A percentile compares a stretch with the other conserved stretches of the same genome.
Conservation (phyloP, 176 grass and related monocot genomes). For the Carex pumila region DNA sequence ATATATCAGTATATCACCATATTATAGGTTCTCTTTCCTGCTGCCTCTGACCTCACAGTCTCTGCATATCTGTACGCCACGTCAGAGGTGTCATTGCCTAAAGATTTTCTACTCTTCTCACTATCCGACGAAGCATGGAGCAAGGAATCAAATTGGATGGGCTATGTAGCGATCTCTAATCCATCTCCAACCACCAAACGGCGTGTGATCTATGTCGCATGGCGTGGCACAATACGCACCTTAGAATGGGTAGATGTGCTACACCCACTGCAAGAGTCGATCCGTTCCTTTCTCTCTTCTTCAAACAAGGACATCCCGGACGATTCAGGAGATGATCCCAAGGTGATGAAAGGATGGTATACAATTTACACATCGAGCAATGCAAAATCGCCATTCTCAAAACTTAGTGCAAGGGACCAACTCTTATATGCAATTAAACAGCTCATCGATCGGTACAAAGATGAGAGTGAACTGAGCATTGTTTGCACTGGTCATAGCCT, state of each 20-base stretch:
- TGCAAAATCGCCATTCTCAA: slow-evolving; percentile 49
- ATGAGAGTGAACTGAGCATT: slow-evolving; percentile 49
- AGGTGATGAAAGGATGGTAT: slow-evolving; percentile 89
- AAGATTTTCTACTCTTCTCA: slow-evolving; percentile 47
- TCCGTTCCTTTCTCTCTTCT: slow-evolving; percentile 48
- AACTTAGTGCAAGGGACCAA: slow-evolving; percentile 59
- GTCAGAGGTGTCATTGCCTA: slow-evolving; percentile 34
- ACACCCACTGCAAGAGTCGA: slow-evolving; percentile 39
- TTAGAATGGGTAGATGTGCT: slow-evolving; percentile 81
- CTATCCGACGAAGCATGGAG: slow-evolving; percentile 70
- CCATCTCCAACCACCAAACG: slow-evolving; percentile 38
- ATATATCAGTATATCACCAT: not conserved
- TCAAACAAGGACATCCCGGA: not conserved
- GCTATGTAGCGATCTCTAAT: slow-evolving; percentile 62
- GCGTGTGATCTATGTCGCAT: slow-evolving; percentile 69
- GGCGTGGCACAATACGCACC: slow-evolving; percentile 72
- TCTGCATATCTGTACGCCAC: slow-evolving; percentile 70
- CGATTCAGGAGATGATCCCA: not conserved
- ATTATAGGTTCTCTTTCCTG: slow-evolving; percentile 35
- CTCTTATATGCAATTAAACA: slow-evolving; percentile 42
- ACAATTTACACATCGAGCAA: slow-evolving; percentile 66
- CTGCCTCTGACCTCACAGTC: slow-evolving; percentile 36
- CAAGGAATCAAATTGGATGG: slow-evolving; percentile 93
- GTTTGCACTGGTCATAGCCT: slow-evolving; percentile 81
- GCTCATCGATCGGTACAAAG: slow-evolving; percentile 44